A percentile compares a stretch with the other conserved stretches of the same genome.
Evolutionary conservation across 352 stramenopile genomes (phyloP).

Genomic region (Phytophthora niederhauseri): DNA sequence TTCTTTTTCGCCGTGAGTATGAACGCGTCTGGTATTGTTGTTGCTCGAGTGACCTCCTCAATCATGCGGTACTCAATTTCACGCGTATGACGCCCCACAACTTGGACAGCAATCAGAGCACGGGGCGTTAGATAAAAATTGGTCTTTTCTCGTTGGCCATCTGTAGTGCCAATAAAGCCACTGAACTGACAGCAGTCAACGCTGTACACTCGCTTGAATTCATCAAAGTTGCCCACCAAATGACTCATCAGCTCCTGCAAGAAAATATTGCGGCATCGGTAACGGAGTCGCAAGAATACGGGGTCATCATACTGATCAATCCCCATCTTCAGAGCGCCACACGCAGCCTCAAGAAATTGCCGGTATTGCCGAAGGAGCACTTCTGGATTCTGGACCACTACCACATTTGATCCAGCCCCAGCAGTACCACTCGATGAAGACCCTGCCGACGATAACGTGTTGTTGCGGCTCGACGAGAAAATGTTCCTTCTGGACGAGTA

Average conservation of each 20-base stretch:
- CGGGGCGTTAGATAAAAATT: constrained; percentile 74
- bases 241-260: constrained; percentile 87
- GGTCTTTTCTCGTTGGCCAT: constrained; percentile 77
- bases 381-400: constrained; percentile 75
- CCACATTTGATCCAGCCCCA: constrained; percentile 26
- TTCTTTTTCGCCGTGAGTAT: constrained; percentile 66
- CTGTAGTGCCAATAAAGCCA: constrained; percentile 69
- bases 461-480: constrained; percentile 37
- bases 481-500: constrained; percentile 44
- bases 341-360: constrained; percentile 70
- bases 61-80: constrained; percentile 80
- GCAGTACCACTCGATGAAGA: constrained; percentile 45
- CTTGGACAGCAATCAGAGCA: constrained; percentile 63
- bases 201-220: constrained; percentile 74
- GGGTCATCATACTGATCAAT: constrained; percentile 69
- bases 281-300: constrained; percentile 72
- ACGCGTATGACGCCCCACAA: constrained; percentile 73
- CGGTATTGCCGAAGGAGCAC: constrained; percentile 75
- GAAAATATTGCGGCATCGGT: constrained; percentile 78
- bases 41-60: constrained; percentile 51
- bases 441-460: constrained; percentile 47
- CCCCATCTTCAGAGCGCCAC: constrained; percentile 58
- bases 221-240: constrained; percentile 74
- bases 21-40: constrained; percentile 60
- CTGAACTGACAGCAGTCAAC: constrained; percentile 79